These are phyloP conservation scores for Exophiala sp. DNA, from an alignment of 2,329 filamentous ascomycete genomes.

Conservation along the genomic window DNA sequence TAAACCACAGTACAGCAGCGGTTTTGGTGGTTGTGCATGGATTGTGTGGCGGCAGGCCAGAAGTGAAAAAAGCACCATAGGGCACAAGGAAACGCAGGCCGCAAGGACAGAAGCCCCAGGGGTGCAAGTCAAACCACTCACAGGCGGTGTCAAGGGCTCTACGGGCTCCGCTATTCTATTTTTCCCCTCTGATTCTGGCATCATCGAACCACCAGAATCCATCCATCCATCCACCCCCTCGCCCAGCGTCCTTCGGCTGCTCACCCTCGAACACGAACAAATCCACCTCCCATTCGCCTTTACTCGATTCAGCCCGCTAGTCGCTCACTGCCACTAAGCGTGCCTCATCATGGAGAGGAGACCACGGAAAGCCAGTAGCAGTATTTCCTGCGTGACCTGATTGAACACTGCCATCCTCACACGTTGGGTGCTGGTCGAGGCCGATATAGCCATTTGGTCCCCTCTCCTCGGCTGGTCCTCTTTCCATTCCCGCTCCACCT, in stretches of 20 bases:
- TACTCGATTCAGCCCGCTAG: conserved; percentile 21
- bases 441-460: conserved; percentile 27
- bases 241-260: background rate
- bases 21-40: no score
- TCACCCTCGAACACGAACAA: conserved; percentile 1
- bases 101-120: background rate
- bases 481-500: conserved; percentile 25
- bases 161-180: background rate
- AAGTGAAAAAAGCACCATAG: no score
- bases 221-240: background rate
- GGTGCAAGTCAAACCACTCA: background rate
- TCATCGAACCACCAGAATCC: background rate
- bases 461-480: conserved; percentile 21
- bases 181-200: background rate
- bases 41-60: no score
- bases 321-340: conserved; percentile 23
- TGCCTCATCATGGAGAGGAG: conserved; percentile 16
- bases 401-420: conserved; percentile 14
- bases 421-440: conserved; percentile 12
- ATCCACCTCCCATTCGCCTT: conserved; percentile 9
- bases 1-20: no score
- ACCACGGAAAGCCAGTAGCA: no score
- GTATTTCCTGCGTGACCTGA: conserved; percentile 14
- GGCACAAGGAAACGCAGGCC: no score
- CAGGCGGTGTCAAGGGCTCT: background rate